Conservation (phyloP, 106 monocot genomes). For the Dendrobium nobile region DNA sequence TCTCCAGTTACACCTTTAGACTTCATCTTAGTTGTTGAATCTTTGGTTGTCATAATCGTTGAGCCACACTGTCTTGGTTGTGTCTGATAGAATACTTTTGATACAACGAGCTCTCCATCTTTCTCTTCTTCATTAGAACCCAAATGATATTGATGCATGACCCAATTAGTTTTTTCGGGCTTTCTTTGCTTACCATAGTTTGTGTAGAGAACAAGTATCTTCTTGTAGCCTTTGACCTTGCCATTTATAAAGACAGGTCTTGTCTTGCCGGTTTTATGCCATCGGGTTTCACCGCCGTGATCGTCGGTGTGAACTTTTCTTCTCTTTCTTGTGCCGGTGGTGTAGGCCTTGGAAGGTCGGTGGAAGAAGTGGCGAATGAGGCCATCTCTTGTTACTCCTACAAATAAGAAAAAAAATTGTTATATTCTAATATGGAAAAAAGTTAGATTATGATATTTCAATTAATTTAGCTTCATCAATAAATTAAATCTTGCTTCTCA, state of each 20-base stretch:
- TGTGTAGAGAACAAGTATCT: slow-evolving; percentile 52
- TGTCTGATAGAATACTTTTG: slow-evolving; percentile 51
- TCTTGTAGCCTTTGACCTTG: slow-evolving; percentile 17
- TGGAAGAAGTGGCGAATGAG: slow-evolving; percentile 55
- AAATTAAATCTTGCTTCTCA: too few relatives aligned
- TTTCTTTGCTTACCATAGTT: slow-evolving; percentile 50
- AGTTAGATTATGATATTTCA: too few relatives aligned
- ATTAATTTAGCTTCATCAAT: too few relatives aligned
- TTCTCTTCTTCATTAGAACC: slow-evolving; percentile 42
- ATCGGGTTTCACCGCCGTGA: slow-evolving; percentile 39
- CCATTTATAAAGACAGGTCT: slow-evolving; percentile 26
- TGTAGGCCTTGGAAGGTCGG: slow-evolving; percentile 47
- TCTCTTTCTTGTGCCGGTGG: slow-evolving; percentile 30
- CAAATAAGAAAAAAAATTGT: neutral
- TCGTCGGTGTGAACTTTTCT: slow-evolving; percentile 37
- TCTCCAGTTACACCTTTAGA: neutral
- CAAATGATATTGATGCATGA: slow-evolving; percentile 40
- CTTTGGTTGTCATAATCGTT: neutral
- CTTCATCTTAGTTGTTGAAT: neutral
- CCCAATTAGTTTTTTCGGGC: slow-evolving; percentile 59
- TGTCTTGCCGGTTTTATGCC: slow-evolving; percentile 39
- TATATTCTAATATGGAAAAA: neutral
- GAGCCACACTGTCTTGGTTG: slow-evolving; percentile 47
- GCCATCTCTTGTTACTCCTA: slow-evolving; percentile 45
- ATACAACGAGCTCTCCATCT: slow-evolving; percentile 35